Conservation (phyloP, 345 rosid species). For the Cardamine occulta region DNA sequence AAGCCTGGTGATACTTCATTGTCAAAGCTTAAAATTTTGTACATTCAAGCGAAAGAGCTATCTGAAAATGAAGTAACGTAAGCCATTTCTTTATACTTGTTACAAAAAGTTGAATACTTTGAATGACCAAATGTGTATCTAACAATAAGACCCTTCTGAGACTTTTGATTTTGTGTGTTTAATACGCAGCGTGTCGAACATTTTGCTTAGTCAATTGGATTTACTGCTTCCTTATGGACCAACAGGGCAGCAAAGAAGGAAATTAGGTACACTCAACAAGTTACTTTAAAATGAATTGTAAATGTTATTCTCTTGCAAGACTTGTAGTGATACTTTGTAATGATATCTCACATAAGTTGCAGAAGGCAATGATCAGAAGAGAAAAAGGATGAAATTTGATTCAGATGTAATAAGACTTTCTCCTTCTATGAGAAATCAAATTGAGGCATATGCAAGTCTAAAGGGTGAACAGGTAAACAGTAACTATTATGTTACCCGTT, state of each 20-base stretch:
- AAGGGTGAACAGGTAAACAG: constrained; percentile 81
- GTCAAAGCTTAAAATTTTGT: constrained; percentile 53
- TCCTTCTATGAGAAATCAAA: constrained; percentile 64
- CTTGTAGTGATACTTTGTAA: constrained; percentile 2
- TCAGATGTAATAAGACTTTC: constrained; percentile 68
- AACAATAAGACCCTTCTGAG: not conserved
- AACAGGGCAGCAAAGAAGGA: constrained; percentile 68
- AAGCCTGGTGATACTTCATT: constrained; percentile 77
- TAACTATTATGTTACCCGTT: not conserved
- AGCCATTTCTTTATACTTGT: constrained; percentile 24
- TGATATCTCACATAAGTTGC: constrained; percentile 46
- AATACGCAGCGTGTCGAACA: constrained; percentile 55
- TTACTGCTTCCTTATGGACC: constrained; percentile 64
- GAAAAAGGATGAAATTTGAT: constrained; percentile 75
- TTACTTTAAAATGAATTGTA: not conserved
- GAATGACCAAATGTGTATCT: constrained; percentile 3
- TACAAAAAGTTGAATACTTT: constrained; percentile 2
- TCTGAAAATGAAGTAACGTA: constrained; percentile 78
- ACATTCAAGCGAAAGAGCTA: constrained; percentile 71
- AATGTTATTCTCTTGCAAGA: constrained; percentile 4
- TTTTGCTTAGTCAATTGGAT: constrained; percentile 67
- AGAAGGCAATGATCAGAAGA: constrained; percentile 77
- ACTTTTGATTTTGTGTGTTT: not conserved
- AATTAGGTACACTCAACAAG: constrained; percentile 53
- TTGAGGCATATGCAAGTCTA: constrained; percentile 66